Evolutionary conservation across 345 rosid species (phyloP).

Genomic region (Ailanthus altissimus): DNA sequence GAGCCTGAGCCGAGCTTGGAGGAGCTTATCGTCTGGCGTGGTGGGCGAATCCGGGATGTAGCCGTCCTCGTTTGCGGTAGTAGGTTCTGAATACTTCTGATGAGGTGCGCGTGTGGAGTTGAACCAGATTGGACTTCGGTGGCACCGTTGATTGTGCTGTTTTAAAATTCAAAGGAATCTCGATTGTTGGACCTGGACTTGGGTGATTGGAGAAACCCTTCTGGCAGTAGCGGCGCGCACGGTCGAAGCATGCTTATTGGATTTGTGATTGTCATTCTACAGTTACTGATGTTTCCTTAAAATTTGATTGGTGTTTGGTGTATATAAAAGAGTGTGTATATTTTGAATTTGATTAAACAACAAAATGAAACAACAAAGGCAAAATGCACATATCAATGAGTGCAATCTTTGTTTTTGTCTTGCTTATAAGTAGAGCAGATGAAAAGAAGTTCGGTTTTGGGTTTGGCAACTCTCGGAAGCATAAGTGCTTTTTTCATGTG

Average conservation of each 20-base stretch:
- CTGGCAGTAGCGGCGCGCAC: conserved; percentile 6
- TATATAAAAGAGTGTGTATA: too few relatives aligned
- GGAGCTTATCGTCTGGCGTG: conserved; percentile 32
- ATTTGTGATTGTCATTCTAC: neutral
- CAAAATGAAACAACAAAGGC: neutral
- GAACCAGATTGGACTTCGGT: conserved; percentile 29
- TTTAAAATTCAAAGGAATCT: conserved; percentile 36
- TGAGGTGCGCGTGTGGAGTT: conserved; percentile 22
- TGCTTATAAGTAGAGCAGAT: neutral
- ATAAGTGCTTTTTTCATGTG: neutral
- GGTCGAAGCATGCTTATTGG: neutral
- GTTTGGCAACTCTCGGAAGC: conserved; percentile 10
- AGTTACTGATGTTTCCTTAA: neutral
- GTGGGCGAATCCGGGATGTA: conserved; percentile 9
- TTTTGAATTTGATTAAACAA: too few relatives aligned
- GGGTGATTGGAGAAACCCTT: neutral
- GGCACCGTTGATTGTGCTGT: conserved; percentile 22
- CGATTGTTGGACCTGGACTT: conserved; percentile 31
- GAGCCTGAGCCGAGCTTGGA: conserved; percentile 45
- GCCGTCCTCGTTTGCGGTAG: conserved; percentile 17
- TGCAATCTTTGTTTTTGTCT: neutral
- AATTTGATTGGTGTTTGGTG: neutral
- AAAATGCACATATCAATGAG: neutral
- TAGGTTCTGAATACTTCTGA: conserved; percentile 6
- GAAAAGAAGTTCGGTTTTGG: conserved; percentile 26